phyloP scores from a whole-genome alignment of 345 rosid genomes.

The Eucalyptus melliodora region DNA sequence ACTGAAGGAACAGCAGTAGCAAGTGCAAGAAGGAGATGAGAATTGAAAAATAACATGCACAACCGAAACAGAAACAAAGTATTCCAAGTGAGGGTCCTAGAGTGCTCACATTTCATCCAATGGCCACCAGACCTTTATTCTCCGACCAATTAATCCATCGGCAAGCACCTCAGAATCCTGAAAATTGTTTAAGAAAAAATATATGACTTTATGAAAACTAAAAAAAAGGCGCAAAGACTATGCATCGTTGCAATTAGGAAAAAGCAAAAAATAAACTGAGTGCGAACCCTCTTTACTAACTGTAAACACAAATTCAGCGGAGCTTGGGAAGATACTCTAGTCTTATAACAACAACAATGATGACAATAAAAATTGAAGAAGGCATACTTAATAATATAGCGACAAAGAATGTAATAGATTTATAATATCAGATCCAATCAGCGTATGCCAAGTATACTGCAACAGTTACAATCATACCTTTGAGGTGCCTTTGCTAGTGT shows the following conservation, averaged over 20 bases:
- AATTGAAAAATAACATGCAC: not conserved
- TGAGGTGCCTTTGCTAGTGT: too few species aligned
- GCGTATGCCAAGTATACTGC: fast-evolving
- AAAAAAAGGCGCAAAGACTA: too few species aligned
- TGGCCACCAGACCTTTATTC: constrained; percentile 2
- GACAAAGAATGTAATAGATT: too few species aligned
- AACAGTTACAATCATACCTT: too few species aligned
- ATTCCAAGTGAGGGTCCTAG: not conserved
- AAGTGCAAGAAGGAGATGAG: not conserved
- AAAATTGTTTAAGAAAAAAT: not conserved
- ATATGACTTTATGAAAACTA: too few species aligned
- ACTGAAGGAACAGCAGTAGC: not conserved
- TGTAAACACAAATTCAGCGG: too few species aligned
- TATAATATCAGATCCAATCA: too few species aligned
- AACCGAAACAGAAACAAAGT: not conserved
- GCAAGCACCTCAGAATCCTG: not conserved
- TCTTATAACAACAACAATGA: fast-evolving
- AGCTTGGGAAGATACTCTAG: fast-evolving
- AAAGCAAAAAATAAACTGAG: too few species aligned
- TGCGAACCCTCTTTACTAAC: fast-evolving
- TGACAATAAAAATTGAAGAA: too few species aligned
- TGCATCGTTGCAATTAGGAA: fast-evolving
- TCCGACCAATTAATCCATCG: not conserved
- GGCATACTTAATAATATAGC: too few species aligned
- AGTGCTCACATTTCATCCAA: not conserved